Percentiles rank a stretch among this genome's conserved stretches.
Conservation (phyloP, 495 filamentous ascomycete species). For the Clohesyomyces aquaticus region DNA sequence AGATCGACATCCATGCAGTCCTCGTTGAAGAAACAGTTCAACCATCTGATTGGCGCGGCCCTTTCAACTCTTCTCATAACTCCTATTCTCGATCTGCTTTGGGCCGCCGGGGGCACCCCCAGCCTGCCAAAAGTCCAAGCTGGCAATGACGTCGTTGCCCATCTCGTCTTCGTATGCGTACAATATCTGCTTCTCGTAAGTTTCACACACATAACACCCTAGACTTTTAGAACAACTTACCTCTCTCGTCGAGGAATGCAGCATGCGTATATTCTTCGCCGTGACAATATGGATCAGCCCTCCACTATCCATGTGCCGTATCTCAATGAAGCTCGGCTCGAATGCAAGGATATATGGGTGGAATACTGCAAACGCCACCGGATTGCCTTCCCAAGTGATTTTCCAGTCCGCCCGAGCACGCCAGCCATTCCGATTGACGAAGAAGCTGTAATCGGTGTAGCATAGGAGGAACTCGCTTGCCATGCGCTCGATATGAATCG, state of each 20-base stretch:
- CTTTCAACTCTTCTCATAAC: slow-evolving; percentile 13
- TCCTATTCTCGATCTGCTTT: slow-evolving; percentile 12
- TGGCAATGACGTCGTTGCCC: slow-evolving; percentile 90
- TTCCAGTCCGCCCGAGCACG: slow-evolving; percentile 93
- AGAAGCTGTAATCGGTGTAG: slow-evolving; percentile 98
- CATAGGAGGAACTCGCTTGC: slow-evolving; percentile 97
- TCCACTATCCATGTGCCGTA: slow-evolving; percentile 89
- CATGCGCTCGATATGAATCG: slow-evolving; percentile 97
- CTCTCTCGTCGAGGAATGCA: slow-evolving; percentile 95
- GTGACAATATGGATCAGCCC: slow-evolving; percentile 91
- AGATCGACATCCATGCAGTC: no score
- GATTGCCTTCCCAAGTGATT: slow-evolving; percentile 95
- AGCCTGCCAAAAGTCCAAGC: slow-evolving; percentile 87
- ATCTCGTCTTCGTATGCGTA: slow-evolving; percentile 96
- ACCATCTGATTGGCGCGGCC: not conserved
- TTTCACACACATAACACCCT: not conserved
- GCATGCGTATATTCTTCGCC: slow-evolving; percentile 92
- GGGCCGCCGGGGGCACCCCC: slow-evolving; percentile 21
- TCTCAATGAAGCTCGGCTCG: slow-evolving; percentile 98
- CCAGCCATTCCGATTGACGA: slow-evolving; percentile 98
- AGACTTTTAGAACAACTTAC: slow-evolving; percentile 55
- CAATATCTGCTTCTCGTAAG: slow-evolving; percentile 64
- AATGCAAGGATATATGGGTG: slow-evolving; percentile 97
- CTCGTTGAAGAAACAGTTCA: no score
- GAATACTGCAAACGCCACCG: slow-evolving; percentile 86